Conservation (phyloP, 306 rosid genomes). For the Fagus sylvatica region DNA sequence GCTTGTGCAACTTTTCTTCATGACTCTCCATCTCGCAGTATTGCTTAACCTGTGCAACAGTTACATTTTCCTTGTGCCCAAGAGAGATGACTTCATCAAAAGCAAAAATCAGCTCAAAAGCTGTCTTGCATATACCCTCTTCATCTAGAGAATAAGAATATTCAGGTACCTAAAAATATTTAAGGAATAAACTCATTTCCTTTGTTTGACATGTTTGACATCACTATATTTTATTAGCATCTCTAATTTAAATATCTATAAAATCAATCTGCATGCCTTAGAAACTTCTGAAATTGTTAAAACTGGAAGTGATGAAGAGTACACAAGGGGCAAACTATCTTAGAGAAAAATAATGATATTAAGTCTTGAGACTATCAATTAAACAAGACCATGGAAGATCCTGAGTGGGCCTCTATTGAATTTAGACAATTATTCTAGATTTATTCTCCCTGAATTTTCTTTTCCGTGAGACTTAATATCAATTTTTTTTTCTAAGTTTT, state of each 20-base stretch:
- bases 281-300: not conserved
- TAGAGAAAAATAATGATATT: too few relatives aligned
- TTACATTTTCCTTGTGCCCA: slow-evolving; percentile 90
- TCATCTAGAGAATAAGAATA: slow-evolving; percentile 86
- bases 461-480: too few relatives aligned
- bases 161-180: slow-evolving; percentile 80
- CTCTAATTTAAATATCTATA: not conserved
- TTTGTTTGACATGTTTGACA: not conserved
- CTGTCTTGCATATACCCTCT: slow-evolving; percentile 84
- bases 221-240: not conserved
- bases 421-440: too few relatives aligned
- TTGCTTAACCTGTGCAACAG: slow-evolving; percentile 87
- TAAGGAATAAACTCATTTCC: slow-evolving; percentile 42
- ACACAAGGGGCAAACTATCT: not conserved
- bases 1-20: slow-evolving; percentile 96
- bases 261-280: not conserved
- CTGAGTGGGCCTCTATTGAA: too few relatives aligned
- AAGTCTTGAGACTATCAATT: too few relatives aligned
- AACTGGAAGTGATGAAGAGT: not conserved
- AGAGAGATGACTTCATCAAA: slow-evolving; percentile 95
- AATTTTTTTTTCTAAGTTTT: too few relatives aligned
- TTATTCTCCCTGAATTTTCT: too few relatives aligned
- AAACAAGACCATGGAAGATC: too few relatives aligned
- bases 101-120: slow-evolving; percentile 92
- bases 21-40: slow-evolving; percentile 97